Evolutionary conservation across 768 basidiomycete species (phyloP).

Genomic region (Collybia sordida): DNA sequence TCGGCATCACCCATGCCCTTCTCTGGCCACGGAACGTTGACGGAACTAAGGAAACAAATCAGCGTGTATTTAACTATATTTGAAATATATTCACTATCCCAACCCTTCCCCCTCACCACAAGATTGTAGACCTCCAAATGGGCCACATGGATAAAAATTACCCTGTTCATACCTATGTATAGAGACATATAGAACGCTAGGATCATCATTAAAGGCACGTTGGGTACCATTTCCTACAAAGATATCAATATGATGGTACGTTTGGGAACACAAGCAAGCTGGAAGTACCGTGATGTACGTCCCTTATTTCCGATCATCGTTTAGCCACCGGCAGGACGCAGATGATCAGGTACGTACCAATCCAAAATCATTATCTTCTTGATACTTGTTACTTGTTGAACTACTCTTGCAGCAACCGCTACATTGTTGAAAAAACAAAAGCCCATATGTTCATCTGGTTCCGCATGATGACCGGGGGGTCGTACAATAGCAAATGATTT

Average conservation of each 20-base stretch:
- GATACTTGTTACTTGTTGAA: conserved; percentile 65
- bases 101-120: conserved; percentile 82
- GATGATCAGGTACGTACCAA: conserved; percentile 59
- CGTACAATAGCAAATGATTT: conserved; percentile 95
- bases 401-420: conserved; percentile 84
- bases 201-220: conserved; percentile 92
- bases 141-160: conserved; percentile 88
- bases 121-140: conserved; percentile 84
- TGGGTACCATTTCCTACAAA: conserved; percentile 92
- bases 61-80: conserved; percentile 3
- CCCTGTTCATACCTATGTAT: conserved; percentile 94
- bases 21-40: conserved; percentile 95
- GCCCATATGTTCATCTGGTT: conserved; percentile 98
- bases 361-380: conserved; percentile 91
- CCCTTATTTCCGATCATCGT: conserved; percentile 43
- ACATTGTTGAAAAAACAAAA: conserved; percentile 99
- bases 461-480: conserved; percentile 97
- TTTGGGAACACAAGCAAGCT: background rate
- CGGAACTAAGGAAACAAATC: conserved; percentile 55
- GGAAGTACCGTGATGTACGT: conserved; percentile 78
- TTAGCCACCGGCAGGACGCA: background rate
- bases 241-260: background rate
- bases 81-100: conserved; percentile 67
- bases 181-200: conserved; percentile 89
- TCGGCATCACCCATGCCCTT: conserved; percentile 91